Base-by-base conservation (phyloP, 2,329 filamentous ascomycete species). In the Colletotrichum sidae region DNA sequence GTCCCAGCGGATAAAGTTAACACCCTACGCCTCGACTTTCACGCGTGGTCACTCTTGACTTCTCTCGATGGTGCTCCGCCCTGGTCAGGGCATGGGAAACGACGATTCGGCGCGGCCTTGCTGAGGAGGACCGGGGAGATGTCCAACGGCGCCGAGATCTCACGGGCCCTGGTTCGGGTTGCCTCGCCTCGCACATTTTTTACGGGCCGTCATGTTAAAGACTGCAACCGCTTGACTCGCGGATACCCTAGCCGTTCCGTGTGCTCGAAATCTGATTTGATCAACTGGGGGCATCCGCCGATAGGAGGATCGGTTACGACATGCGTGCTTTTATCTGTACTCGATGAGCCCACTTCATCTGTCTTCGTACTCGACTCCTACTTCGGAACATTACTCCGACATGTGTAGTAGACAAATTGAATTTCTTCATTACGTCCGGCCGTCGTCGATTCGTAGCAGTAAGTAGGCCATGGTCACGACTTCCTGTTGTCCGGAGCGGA, bases 1-100 rank as follows among this genome's bases (percentile, higher is more conserved):
- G 60, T 9, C 38, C 46, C 34, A 46, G 46, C 45, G 38, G 12
- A 57, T 51, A 57, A 34, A 57, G 59, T 57, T 57, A 33, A 35
- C n/a, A 51, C 11, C 12, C n/a, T 13, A 45, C 12, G 12, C n/a
- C 17, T 17, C 37, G 15, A 15, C 17, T 9, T 25, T 49, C 52
- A 39, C 13, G 33, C 34, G 37, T 41, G 39, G 11, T 8, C 37
- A 39, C 25, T 41, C 46, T 17, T 41, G 25, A 38, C 33, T 59
- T 53, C 37, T 9, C 47, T 47, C 8, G 37, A 25, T 25, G 1
- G 8, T 8, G 15, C 46, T 49, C 41, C 42, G 34, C 35, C 46
- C 10, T 11, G 41, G 60, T 41, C 17, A 63, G 53, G 8, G 8
- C 2, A 37, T 7, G 42, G 17, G 54, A 41, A 55, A 47, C 25